Conservation (phyloP, 108 stramenopile genomes). For the Cylindrotheca closterium region DNA sequence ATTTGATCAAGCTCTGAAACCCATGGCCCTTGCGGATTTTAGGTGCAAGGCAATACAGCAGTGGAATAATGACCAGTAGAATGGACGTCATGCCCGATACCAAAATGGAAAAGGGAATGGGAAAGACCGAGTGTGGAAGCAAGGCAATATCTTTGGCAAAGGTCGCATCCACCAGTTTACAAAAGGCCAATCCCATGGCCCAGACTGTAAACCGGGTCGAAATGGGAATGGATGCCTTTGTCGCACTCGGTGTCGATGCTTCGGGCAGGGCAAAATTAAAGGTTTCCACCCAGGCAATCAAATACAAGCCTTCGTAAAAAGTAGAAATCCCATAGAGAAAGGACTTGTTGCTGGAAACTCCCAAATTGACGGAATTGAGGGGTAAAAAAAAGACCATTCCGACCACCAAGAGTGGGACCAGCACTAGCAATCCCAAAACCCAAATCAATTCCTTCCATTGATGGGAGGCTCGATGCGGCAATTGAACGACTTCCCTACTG, state of each 20-base stretch:
- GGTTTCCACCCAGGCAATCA: slow-evolving; percentile 19
- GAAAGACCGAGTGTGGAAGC: slow-evolving; percentile 6
- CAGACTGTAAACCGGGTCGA: slow-evolving; percentile 4
- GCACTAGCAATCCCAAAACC: slow-evolving; percentile 5
- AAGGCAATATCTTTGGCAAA: slow-evolving; percentile 18
- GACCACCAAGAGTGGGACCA: slow-evolving; percentile 7
- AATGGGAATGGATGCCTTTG: slow-evolving; percentile 12
- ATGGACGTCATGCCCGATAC: slow-evolving; percentile 7
- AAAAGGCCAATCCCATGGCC: slow-evolving; percentile 6
- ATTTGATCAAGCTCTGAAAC: slow-evolving; percentile 1
- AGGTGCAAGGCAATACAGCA: slow-evolving; percentile 3
- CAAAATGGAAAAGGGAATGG: slow-evolving; percentile 27
- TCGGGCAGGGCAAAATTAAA: slow-evolving; percentile 24
- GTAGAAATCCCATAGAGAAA: slow-evolving; percentile 25
- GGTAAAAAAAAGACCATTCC: slow-evolving; percentile 23
- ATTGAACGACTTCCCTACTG: not conserved
- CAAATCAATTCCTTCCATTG: slow-evolving; percentile 13
- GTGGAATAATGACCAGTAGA: slow-evolving; percentile 6
- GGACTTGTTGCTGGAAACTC: slow-evolving; percentile 8
- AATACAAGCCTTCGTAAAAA: slow-evolving; percentile 6
- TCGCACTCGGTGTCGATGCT: no score
- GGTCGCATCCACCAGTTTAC: slow-evolving; percentile 9
- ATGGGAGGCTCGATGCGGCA: slow-evolving; percentile 15
- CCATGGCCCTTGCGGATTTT: not conserved
- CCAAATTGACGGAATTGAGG: slow-evolving; percentile 14